Percentiles rank a stretch among this genome's conserved stretches.
These are phyloP conservation scores for Plantago major DNA, from an alignment of 257 asterid genomes.

Conservation along the genomic window DNA sequence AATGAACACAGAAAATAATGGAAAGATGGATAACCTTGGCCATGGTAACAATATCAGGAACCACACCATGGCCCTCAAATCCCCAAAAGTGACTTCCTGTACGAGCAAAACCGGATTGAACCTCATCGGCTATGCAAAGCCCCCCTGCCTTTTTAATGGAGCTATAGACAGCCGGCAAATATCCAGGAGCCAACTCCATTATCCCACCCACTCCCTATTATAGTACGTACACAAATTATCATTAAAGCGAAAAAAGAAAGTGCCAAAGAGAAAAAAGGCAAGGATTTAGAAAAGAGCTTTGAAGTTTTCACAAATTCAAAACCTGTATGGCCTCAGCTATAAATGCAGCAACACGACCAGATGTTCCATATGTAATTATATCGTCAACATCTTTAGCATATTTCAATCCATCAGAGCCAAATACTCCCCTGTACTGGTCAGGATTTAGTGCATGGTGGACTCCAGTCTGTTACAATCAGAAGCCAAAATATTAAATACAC, in stretches of 20 bases:
- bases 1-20: not conserved
- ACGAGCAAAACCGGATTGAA: slow-evolving; percentile 90
- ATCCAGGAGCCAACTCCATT: slow-evolving; percentile 95
- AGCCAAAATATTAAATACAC: not conserved
- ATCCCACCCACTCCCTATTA: slow-evolving; percentile 94
- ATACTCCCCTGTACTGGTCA: slow-evolving; percentile 84
- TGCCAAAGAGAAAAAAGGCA: not conserved
- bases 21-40: slow-evolving; percentile 58
- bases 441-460: slow-evolving; percentile 90
- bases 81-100: slow-evolving; percentile 96
- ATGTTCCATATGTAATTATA: slow-evolving; percentile 77
- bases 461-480: slow-evolving; percentile 54
- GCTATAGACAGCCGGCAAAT: slow-evolving; percentile 72
- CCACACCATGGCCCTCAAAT: slow-evolving; percentile 82
- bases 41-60: slow-evolving; percentile 96
- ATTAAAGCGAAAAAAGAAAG: slow-evolving; percentile 3
- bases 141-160: slow-evolving; percentile 80
- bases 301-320: slow-evolving; percentile 2
- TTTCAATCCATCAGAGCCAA: slow-evolving; percentile 77
- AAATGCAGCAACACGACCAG: slow-evolving; percentile 79
- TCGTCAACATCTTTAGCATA: slow-evolving; percentile 92
- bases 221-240: slow-evolving; percentile 16
- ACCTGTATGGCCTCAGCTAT: slow-evolving; percentile 95
- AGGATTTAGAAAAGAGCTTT: not conserved
- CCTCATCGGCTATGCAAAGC: slow-evolving; percentile 95